These are phyloP conservation scores for Aspergillus melleus DNA, from an alignment of 2,329 filamentous ascomycete species.

Conservation along the genomic window DNA sequence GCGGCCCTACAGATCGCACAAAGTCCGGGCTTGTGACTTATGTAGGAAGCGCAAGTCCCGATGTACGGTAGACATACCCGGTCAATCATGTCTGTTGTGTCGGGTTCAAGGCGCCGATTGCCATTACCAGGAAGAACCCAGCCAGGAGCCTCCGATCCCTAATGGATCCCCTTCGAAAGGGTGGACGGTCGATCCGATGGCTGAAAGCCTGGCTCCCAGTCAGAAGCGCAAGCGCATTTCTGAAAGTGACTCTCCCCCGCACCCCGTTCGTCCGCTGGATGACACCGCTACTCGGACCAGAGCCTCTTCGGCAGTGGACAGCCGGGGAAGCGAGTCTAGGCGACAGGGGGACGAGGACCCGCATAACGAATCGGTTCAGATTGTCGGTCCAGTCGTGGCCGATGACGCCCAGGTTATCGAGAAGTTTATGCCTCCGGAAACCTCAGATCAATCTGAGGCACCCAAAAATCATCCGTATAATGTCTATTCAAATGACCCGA, in stretches of 20 bases:
- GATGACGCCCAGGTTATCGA: slow-evolving; percentile 62
- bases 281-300: slow-evolving; percentile 23
- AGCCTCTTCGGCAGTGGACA: slow-evolving; percentile 25
- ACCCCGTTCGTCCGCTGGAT: slow-evolving; percentile 18
- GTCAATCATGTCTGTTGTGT: slow-evolving; percentile 58
- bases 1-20: slow-evolving; percentile 62
- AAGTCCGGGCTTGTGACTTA: slow-evolving; percentile 60
- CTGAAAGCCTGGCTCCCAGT: slow-evolving; percentile 25
- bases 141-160: slow-evolving; percentile 25
- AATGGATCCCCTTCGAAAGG: slow-evolving; percentile 27
- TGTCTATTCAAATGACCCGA: slow-evolving; percentile 50
- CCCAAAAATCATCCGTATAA: slow-evolving; percentile 50
- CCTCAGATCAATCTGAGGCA: slow-evolving; percentile 39
- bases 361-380: slow-evolving; percentile 51
- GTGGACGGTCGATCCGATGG: slow-evolving; percentile 28
- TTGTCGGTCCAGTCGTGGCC: slow-evolving; percentile 60
- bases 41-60: slow-evolving; percentile 63
- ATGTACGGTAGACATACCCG: slow-evolving; percentile 58
- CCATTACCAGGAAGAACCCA: slow-evolving; percentile 50
- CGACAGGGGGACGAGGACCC: slow-evolving; percentile 36
- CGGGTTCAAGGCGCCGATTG: slow-evolving; percentile 60
- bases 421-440: slow-evolving; percentile 54
- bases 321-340: slow-evolving; percentile 31
- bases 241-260: slow-evolving; percentile 26
- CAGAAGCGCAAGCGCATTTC: slow-evolving; percentile 41